Base-by-base conservation (phyloP, 139 green algal genomes). In the Chlorella sp. region DNA sequence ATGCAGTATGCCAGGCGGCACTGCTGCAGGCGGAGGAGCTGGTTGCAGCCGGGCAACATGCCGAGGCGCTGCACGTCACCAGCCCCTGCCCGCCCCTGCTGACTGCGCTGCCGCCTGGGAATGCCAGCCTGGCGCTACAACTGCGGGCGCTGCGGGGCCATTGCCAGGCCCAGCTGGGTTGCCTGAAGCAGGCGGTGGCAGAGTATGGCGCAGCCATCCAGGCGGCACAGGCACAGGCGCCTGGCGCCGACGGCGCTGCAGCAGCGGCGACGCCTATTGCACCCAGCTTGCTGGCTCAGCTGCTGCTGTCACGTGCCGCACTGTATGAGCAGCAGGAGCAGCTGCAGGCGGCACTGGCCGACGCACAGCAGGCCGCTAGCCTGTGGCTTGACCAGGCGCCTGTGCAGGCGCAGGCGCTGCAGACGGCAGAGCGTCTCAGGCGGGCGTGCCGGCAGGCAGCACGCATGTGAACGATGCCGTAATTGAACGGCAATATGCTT, bases 251-350 rank as follows among this genome's bases (percentile, higher is more conserved):
- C 30, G 11, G 72, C 34, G 20, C 1, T 44, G n/a, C 38, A 3
- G 4, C 0, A 36, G 75, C 75, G 0, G 22, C 9, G 22, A n/a
- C 3, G 16, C 0, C 41, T 19, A 84, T n/a, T 26, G 40, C 4
- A 20, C n/a, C 1, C 9, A 69, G 44, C 26, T 6, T 34, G n/a
- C 64, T 84, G 19, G 34, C 32, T 44, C 64, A 84, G 44, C 48
- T 85, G 46, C 51, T 85, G 65, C 46, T 76, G 44, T 46, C 30
- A 20, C 41, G 81, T 17, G 36, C 68, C 7, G 70, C 68, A 3
- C n/a, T 73, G 69, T 60, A 85, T 32, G 69, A 85, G 81, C 81
- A 85, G 81, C 68, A 72, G 36, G 81, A 85, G 67, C 81, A 73
- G 34, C 28, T 70, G 28, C 22, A 65, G 34, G 34, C 24, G 16